These are phyloP conservation scores for Mycena citricolor DNA, from an alignment of 1,284 basidiomycete species.

Conservation along the genomic window DNA sequence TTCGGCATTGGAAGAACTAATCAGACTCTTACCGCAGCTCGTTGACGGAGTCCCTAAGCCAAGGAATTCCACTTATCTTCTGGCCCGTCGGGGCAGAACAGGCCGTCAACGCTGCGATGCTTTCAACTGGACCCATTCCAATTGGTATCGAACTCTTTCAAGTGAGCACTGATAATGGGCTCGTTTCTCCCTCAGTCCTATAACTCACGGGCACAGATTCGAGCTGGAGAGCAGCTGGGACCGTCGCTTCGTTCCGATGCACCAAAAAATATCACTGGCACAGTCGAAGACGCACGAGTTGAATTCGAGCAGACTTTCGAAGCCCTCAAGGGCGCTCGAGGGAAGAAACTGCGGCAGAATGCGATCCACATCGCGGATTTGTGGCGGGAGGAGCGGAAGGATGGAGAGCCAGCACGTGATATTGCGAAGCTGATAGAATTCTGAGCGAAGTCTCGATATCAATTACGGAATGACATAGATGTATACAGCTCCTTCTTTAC, in stretches of 20 bases:
- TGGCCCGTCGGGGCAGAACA: constrained; percentile 14
- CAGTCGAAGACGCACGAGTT: constrained; percentile 2
- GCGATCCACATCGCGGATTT: too few relatives aligned
- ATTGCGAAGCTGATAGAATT: too few relatives aligned
- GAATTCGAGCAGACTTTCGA: constrained; percentile 7
- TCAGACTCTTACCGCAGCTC: constrained; percentile 2
- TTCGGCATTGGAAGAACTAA: not conserved
- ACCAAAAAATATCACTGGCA: constrained; percentile 9
- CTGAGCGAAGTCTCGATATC: too few relatives aligned
- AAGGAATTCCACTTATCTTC: constrained; percentile 13
- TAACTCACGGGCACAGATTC: constrained; percentile 5
- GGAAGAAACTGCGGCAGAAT: not conserved
- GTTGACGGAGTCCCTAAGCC: constrained; percentile 5
- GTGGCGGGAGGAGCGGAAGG: too few relatives aligned
- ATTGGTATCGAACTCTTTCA: constrained; percentile 17
- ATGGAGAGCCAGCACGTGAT: too few relatives aligned
- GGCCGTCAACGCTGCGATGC: constrained; percentile 6
- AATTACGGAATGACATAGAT: too few relatives aligned
- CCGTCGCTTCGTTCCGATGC: constrained; percentile 3
- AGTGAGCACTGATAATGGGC: constrained; percentile 3
- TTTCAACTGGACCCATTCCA: constrained; percentile 6
- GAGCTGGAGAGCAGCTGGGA: constrained; percentile 3
- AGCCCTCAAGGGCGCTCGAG: not conserved
- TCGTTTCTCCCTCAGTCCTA: not conserved
- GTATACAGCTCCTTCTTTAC: too few relatives aligned